Evolutionary conservation across 2,329 filamentous ascomycete species (phyloP).

Genomic region (Pseudocercospora pini-densiflorae): DNA sequence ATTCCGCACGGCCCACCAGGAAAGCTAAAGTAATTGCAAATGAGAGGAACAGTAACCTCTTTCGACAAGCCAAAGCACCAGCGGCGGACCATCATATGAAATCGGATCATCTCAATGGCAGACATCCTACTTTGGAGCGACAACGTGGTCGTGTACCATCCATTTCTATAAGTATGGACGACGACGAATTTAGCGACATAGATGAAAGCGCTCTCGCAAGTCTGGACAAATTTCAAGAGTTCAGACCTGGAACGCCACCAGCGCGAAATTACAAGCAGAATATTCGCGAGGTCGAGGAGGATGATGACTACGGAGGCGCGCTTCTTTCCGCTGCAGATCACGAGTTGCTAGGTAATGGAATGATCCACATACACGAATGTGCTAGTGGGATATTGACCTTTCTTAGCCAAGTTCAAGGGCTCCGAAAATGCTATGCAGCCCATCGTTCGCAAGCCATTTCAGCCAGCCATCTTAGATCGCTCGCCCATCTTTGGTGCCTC

Average conservation of each 20-base stretch:
- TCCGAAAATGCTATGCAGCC: slow-evolving; percentile 39
- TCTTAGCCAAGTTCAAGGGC: slow-evolving; percentile 17
- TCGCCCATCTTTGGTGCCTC: slow-evolving; percentile 60
- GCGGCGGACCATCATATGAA: not conserved
- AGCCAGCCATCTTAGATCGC: slow-evolving; percentile 53
- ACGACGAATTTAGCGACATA: slow-evolving; percentile 1
- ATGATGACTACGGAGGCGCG: slow-evolving; percentile 39
- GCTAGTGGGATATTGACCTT: not conserved
- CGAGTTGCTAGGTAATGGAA: slow-evolving; percentile 29
- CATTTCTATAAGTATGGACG: not conserved
- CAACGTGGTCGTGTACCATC: slow-evolving; percentile 1
- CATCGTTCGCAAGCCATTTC: slow-evolving; percentile 59
- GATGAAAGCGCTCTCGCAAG: not conserved
- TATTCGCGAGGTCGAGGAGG: slow-evolving; percentile 32
- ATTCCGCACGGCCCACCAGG: not conserved
- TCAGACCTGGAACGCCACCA: slow-evolving; percentile 23
- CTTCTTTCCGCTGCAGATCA: slow-evolving; percentile 34
- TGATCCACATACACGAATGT: not conserved
- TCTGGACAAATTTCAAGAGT: slow-evolving; percentile 1
- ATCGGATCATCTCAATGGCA: not conserved
- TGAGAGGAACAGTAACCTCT: slow-evolving; percentile 6
- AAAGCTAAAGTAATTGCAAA: slow-evolving; percentile 14
- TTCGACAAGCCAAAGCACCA: not conserved
- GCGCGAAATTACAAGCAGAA: slow-evolving; percentile 36
- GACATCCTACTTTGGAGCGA: not conserved